Percentiles rank a stretch among this genome's conserved stretches.
Conservation (phyloP, 805 yeast genomes). For the Spathaspora arborariae region DNA sequence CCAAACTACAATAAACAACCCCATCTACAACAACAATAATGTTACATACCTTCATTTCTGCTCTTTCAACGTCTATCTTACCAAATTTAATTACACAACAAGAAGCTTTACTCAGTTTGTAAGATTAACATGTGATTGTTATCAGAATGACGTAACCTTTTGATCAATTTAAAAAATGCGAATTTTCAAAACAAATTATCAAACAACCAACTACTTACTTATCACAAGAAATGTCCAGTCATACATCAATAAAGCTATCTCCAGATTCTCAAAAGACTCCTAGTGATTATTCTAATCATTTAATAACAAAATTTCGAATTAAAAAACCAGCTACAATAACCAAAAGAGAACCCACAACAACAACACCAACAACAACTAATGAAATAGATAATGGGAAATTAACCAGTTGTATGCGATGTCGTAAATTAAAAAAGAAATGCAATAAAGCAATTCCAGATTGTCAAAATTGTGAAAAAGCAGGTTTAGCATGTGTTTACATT, state of each 20-base stretch:
- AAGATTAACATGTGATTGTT: no score
- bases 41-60: no score
- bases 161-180: neutral
- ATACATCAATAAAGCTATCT: neutral
- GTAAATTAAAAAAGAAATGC: constrained; percentile 48
- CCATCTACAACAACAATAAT: no score
- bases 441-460: constrained; percentile 43
- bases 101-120: no score
- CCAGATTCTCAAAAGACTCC: neutral
- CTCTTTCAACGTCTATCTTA: no score
- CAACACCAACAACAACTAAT: no score
- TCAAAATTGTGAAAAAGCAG: constrained; percentile 36
- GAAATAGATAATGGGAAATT: constrained; percentile 1
- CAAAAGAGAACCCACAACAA: neutral
- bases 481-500: constrained; percentile 26
- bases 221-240: neutral
- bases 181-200: neutral
- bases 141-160: no score
- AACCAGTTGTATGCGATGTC: constrained; percentile 40
- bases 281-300: neutral
- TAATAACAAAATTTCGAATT: constrained; percentile 8
- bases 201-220: neutral
- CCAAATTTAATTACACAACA: no score
- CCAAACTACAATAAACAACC: no score
- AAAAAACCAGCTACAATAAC: neutral